Base-by-base conservation (phyloP, 2,329 filamentous ascomycete genomes). In the Beauveria caledonica region DNA sequence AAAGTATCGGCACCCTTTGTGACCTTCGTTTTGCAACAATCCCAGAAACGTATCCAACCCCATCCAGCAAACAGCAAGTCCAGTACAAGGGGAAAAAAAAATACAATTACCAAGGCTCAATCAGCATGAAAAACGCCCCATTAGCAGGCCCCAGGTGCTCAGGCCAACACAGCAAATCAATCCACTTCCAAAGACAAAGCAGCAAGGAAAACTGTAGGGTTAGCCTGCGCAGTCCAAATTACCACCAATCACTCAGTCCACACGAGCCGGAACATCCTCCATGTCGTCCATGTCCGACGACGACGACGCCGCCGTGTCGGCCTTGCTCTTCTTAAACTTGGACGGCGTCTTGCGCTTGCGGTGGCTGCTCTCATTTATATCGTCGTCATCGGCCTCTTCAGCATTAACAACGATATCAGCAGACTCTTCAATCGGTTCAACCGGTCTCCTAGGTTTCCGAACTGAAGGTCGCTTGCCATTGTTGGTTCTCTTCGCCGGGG, bases 251-350 rank as follows among this genome's bases (percentile, higher is more conserved):
- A 17, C 27, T 53, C 44, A 39, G 48, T 23, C 50, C 7, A 60
- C 40, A 17, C 50, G 58, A 29, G 58, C 45, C 3, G 75, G 75
- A 45, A 77, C 65, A 60, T 77, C 76, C 58, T 77, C 74, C 76
- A 77, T 76, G 48, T 77, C 75, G 39, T 77, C 74, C 73, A 77
- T 76, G 15, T 69, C 68, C 42, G 72, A 74, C 5, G 68, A 71
- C 42, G 72, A 74, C 5, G 68, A 71, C 15, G 65, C 45, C n/a
- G 63, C 61, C 13, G 56, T 52, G 44, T 58, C 29, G 13, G 19
- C 11, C 11, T 19, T 39, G 36, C 63, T 62, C 19, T 61, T 65
- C 51, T 66, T 69, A 61, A 67, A 68, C 61, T 68, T 72, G 61
- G 63, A 67, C 19, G 70, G 68, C 29, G 66, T 70, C 65, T 49